phyloP scores from a whole-genome alignment of 768 basidiomycete genomes.

The Steccherinum ochraceum region DNA sequence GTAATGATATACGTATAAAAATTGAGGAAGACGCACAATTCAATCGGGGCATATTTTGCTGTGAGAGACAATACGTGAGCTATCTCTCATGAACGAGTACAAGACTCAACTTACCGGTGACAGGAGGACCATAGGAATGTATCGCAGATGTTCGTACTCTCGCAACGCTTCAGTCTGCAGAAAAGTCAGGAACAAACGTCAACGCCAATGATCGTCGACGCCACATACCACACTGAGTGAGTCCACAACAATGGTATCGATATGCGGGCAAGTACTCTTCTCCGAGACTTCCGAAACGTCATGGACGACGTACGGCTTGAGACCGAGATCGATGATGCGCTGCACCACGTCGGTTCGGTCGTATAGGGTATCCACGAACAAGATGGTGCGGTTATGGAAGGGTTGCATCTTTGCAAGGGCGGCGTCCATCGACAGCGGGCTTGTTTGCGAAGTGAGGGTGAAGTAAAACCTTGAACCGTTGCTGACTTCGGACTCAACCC shows the following conservation, averaged over 20 bases:
- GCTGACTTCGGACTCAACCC: constrained; percentile 94
- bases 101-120: constrained; percentile 53
- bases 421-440: constrained; percentile 64
- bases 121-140: constrained; percentile 92
- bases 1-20: constrained; percentile 13
- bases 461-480: constrained; percentile 96
- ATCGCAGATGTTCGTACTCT: constrained; percentile 90
- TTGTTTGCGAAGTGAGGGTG: constrained; percentile 85
- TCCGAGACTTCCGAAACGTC: constrained; percentile 76
- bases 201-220: constrained; percentile 6
- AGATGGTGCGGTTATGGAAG: constrained; percentile 81
- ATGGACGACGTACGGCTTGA: constrained; percentile 71
- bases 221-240: constrained; percentile 70
- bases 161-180: constrained; percentile 80
- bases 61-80: too few relatives aligned
- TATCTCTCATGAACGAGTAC: too few relatives aligned
- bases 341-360: constrained; percentile 74
- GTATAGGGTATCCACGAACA: constrained; percentile 83
- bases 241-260: constrained; percentile 95
- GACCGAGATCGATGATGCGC: constrained; percentile 70
- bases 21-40: constrained; percentile 49
- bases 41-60: constrained; percentile 55
- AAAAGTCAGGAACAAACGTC: neutral
- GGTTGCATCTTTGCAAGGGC: constrained; percentile 77
- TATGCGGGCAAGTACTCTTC: constrained; percentile 77